These are phyloP conservation scores for Globisporangium canariense DNA, from an alignment of 352 stramenopile genomes.

Conservation along the genomic window DNA sequence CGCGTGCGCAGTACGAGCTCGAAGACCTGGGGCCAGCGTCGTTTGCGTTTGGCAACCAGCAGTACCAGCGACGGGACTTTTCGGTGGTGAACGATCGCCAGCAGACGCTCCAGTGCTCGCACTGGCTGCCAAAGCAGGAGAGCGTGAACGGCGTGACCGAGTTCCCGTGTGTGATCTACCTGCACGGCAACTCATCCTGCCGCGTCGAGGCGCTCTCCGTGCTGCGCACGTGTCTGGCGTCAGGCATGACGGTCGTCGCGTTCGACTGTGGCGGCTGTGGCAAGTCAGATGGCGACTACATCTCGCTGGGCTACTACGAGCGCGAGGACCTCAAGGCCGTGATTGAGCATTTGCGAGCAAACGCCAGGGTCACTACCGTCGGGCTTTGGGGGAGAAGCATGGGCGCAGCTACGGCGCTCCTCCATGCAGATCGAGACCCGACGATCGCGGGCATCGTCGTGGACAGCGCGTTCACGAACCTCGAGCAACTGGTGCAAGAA, in stretches of 20 bases:
- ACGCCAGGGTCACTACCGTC: slow-evolving; percentile 91
- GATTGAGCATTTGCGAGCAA: slow-evolving; percentile 91
- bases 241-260: slow-evolving; percentile 93
- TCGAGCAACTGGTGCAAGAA: slow-evolving; percentile 95
- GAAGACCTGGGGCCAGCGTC: slow-evolving; percentile 87
- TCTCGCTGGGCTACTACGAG: slow-evolving; percentile 97
- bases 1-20: slow-evolving; percentile 89
- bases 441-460: slow-evolving; percentile 97
- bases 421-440: slow-evolving; percentile 96
- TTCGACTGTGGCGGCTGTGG: slow-evolving; percentile 98
- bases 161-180: slow-evolving; percentile 94
- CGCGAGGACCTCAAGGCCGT: slow-evolving; percentile 86
- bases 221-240: slow-evolving; percentile 83
- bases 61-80: slow-evolving; percentile 93
- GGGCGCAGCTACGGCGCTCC: slow-evolving; percentile 96
- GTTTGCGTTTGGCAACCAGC: slow-evolving; percentile 88
- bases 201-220: slow-evolving; percentile 93
- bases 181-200: slow-evolving; percentile 97
- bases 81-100: slow-evolving; percentile 66
- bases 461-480: slow-evolving; percentile 96
- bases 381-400: slow-evolving; percentile 98
- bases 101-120: slow-evolving; percentile 91
- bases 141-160: slow-evolving; percentile 26
- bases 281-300: slow-evolving; percentile 96
- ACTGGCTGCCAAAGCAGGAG: slow-evolving; percentile 85